Base-by-base conservation (phyloP, 768 basidiomycete species). In the Chalciporus piperatus region DNA sequence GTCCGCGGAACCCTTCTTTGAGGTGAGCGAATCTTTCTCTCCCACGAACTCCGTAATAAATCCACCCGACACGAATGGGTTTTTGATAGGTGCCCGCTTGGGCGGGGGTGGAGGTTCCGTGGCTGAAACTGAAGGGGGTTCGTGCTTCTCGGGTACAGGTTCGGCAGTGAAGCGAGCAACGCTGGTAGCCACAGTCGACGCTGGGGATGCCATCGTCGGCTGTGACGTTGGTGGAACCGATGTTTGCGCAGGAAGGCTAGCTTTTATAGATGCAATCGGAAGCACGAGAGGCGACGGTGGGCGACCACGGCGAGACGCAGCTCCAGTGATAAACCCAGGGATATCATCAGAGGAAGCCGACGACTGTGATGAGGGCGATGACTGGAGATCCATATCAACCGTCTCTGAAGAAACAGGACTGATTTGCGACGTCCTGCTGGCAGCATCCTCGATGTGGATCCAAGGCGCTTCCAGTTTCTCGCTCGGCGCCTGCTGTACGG, bases 31-130 rank as follows among this genome's bases (percentile, higher is more conserved):
- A 12, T 63, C 59, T 17, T 60, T 61, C 32, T 57, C 57, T 17
- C 68, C 69, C 28, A 69, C 69, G 32, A 79, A 78, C 45, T 76
- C 76, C 13, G 74, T 74, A 50, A 78, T 64, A 41, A 77, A 75
- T 17, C 79, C 77, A n/a, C 71, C 75, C 10, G 78, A 78, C 11
- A 80, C 73, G 49, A 81, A 79, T n/a, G 77, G 71, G 59, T 76
- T 79, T 40, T 62, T 60, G 35, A 70, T 41, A 3, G 55, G 37
- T 8, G 57, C 49, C 37, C 64, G 67, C 51, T 58, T 59, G 23
- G 51, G 17, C 33, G 23, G 40, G 6, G 49, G 42, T 12, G 43
- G 40, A 46, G 35, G 39, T 39, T 32, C 44, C 3, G 33, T 17
- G 14, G 55, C 45, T 37, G 45, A 20, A 30, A 50, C 41, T 13